These are phyloP conservation scores for Neofusicoccum parvum DNA, from an alignment of 2,329 filamentous ascomycete genomes.

Conservation along the genomic window DNA sequence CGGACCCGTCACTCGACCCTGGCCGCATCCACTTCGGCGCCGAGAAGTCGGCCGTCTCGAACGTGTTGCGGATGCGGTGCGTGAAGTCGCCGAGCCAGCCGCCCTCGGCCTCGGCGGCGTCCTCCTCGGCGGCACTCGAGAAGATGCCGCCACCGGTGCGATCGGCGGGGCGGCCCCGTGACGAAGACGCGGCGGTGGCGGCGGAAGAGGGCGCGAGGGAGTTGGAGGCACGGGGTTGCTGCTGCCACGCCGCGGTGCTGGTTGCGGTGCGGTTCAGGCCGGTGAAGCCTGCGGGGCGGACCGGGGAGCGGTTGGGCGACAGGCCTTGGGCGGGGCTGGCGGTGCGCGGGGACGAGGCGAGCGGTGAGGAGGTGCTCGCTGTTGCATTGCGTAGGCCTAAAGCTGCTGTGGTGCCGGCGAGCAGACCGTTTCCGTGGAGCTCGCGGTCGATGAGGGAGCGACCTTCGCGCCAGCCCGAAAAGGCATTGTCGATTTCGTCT, in stretches of 20 bases:
- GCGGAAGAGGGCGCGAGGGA: conserved; percentile 30
- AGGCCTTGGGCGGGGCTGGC: conserved; percentile 3
- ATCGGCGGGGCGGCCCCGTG: conserved; percentile 3
- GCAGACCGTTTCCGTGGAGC: conserved; percentile 48
- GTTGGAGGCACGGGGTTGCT: background rate
- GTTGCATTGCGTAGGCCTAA: conserved; percentile 24
- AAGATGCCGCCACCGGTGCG: conserved; percentile 22
- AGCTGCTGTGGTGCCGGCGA: conserved; percentile 24
- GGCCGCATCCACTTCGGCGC: conserved; percentile 76
- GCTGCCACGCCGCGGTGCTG: conserved; percentile 7
- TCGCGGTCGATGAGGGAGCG: conserved; percentile 88
- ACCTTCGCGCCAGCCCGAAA: conserved; percentile 89
- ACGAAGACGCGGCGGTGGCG: background rate
- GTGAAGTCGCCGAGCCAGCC: conserved; percentile 83
- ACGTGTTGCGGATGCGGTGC: conserved; percentile 86
- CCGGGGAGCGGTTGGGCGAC: conserved; percentile 26
- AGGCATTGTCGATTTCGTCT: conserved; percentile 62
- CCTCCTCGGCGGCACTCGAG: conserved; percentile 42
- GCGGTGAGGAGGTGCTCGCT: conserved; percentile 4
- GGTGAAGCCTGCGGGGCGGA: background rate
- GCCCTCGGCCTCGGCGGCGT: conserved; percentile 69
- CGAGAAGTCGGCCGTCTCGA: conserved; percentile 69
- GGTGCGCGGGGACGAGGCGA: conserved; percentile 12
- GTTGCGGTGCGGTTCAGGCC: background rate
- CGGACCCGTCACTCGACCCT: conserved; percentile 20